Base-by-base conservation (phyloP, 805 yeast genomes). In the Nakazawaea peltata region DNA sequence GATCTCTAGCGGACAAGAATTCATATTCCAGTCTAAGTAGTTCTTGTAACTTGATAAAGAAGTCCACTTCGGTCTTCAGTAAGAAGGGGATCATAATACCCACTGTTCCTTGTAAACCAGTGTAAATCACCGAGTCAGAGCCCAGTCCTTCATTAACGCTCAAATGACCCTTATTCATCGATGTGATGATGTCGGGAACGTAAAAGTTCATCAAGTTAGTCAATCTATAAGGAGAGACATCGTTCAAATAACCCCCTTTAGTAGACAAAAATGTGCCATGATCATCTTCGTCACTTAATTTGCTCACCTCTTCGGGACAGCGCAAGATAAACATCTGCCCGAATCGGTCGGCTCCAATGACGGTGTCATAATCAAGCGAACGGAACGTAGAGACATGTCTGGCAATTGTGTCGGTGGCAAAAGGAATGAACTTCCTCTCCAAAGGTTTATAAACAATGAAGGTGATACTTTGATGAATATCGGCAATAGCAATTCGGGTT, bases 301-400 rank as follows among this genome's bases (percentile, higher is more conserved):
- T 56, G 0, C 78, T 68, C 0, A 66, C 61, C 4, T 64, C 58
- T n/a, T 57, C 57, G 0, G 81, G 72, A 27, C 81, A 55, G 40
- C 96, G 61, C 27, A 85, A 56, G 1, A 83, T 69, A 56, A 80
- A 77, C 0, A 87, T 31, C 46, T 81, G 84, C 1, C 97, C 97
- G 56, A 82, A 86, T 49, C 77, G 79, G 52, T 92, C 97, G 11
- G 95, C 95, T 1, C 84, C 85, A 27, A 81, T 61, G 1, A 82
- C 72, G 0, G 96, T 86, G 37, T 75, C 76, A 42, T 74, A 71
- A 51, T 92, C 97, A 4, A 92, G 56, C 43, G 74, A 57, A 3
- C 65, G 49, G 28, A 81, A 45, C 2, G 76, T 46, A 0, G 94
- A 80, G 3, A 81, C 66, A 48, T 81, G 82, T 22, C 96, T 61